These are phyloP conservation scores for Suillus sp. DNA, from an alignment of 768 basidiomycete genomes.

Conservation along the genomic window DNA sequence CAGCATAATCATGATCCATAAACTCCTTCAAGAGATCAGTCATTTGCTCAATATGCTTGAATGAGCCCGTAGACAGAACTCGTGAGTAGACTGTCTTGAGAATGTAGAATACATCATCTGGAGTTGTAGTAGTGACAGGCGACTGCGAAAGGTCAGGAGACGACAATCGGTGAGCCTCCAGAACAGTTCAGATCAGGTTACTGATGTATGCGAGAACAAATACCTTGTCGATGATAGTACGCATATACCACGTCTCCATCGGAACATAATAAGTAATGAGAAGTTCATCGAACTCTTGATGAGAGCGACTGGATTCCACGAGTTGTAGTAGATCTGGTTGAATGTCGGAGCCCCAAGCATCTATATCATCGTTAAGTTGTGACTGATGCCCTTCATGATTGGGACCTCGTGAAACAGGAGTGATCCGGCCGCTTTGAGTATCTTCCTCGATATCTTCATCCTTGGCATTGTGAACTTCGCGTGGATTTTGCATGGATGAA, in stretches of 20 bases:
- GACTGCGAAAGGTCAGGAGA: conserved; percentile 64
- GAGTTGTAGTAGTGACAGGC: conserved; percentile 71
- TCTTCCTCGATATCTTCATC: conserved; percentile 17
- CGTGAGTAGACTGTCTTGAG: conserved; percentile 82
- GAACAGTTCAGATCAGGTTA: conserved; percentile 8
- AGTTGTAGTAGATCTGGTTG: conserved; percentile 21
- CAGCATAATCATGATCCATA: conserved; percentile 82
- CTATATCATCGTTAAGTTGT: background rate
- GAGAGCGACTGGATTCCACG: conserved; percentile 55
- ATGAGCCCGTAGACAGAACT: conserved; percentile 74
- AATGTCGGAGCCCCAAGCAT: background rate
- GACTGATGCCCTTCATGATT: background rate
- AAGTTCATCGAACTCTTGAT: conserved; percentile 63
- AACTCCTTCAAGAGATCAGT: conserved; percentile 67
- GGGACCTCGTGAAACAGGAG: conserved; percentile 7
- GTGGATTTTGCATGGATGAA: background rate
- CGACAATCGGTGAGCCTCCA: conserved; percentile 86
- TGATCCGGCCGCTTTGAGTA: conserved; percentile 5
- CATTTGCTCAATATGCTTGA: conserved; percentile 57
- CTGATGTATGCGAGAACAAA: conserved; percentile 13
- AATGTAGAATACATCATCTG: conserved; percentile 96
- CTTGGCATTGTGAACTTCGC: conserved; percentile 18
- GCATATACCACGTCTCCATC: conserved; percentile 90
- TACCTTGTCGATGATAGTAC: conserved; percentile 87
- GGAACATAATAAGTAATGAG: conserved; percentile 80